Conservation (phyloP, 2,329 filamentous ascomycete genomes). For the Epichloe amarillans region DNA sequence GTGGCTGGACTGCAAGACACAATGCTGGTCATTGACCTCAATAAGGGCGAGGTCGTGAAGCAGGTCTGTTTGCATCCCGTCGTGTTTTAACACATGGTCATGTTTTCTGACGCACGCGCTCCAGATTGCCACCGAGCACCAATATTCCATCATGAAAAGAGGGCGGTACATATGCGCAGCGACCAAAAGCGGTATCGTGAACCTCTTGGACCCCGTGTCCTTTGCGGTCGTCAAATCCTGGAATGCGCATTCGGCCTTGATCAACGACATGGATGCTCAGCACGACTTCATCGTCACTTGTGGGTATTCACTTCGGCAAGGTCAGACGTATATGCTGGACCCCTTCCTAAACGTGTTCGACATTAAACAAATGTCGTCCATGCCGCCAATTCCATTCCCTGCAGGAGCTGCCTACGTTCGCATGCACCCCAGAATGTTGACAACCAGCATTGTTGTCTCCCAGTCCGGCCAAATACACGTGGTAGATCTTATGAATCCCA, state of each 20-base stretch:
- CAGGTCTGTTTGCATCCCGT: slow-evolving; percentile 28
- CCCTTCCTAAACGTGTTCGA: slow-evolving; percentile 93
- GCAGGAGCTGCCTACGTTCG: slow-evolving; percentile 87
- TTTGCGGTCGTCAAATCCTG: slow-evolving; percentile 74
- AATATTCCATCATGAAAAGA: slow-evolving; percentile 87
- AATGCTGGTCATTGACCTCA: slow-evolving; percentile 66
- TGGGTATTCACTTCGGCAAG: slow-evolving; percentile 74
- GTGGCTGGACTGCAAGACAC: slow-evolving; percentile 74
- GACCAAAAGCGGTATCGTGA: slow-evolving; percentile 66
- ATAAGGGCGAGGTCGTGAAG: slow-evolving; percentile 59
- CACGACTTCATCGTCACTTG: slow-evolving; percentile 93
- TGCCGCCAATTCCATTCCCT: slow-evolving; percentile 85
- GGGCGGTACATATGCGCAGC: slow-evolving; percentile 86
- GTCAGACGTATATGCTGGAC: slow-evolving; percentile 65
- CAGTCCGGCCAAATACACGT: slow-evolving; percentile 90
- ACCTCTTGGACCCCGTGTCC: slow-evolving; percentile 70
- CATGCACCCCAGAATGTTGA: slow-evolving; percentile 92
- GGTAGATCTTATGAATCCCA: slow-evolving; percentile 88
- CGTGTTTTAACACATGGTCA: neutral
- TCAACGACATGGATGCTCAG: slow-evolving; percentile 96
- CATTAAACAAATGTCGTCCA: slow-evolving; percentile 74
- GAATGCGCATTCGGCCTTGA: slow-evolving; percentile 76
- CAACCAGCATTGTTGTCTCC: slow-evolving; percentile 86
- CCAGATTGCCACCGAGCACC: slow-evolving; percentile 42
- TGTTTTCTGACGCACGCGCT: slow-evolving; percentile 17